Percentiles rank a stretch among this genome's conserved stretches.
phyloP scores from a whole-genome alignment of 2,329 filamentous ascomycete species.

The Dothiorella sarmentorum region DNA sequence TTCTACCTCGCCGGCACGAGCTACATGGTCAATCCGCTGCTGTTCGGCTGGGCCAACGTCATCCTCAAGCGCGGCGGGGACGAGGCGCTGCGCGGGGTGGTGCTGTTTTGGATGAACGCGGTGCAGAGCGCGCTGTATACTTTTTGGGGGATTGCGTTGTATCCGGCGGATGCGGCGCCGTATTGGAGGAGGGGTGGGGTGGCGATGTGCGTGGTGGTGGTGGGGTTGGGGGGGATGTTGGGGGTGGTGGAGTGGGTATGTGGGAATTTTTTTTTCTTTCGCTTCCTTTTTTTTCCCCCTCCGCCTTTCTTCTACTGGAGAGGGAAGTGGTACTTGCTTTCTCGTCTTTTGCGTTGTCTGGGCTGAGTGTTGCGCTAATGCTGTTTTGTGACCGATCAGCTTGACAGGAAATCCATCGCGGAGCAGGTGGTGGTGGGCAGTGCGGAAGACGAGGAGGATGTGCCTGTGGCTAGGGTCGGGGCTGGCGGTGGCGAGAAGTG shows the following conservation, averaged over 20 bases:
- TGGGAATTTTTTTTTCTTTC: not conserved
- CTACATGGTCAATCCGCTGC: constrained; percentile 41
- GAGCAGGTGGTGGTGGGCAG: constrained; percentile 2
- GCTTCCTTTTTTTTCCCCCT: not conserved
- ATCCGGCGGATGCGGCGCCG: constrained; percentile 42
- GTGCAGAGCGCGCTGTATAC: constrained; percentile 42
- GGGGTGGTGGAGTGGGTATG: constrained; percentile 5
- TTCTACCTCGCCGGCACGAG: constrained; percentile 39
- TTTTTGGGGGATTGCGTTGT: constrained; percentile 46
- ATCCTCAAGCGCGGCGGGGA: constrained; percentile 39
- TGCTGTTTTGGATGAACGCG: constrained; percentile 42
- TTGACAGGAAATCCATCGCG: not conserved
- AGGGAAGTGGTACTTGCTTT: no score
- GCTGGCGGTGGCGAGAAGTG: not conserved
- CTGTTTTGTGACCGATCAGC: not conserved
- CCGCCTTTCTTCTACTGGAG: not conserved
- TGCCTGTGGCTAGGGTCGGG: not conserved
- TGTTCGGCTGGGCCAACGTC: constrained; percentile 41
- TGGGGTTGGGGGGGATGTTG: constrained; percentile 10
- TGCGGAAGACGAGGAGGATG: not conserved
- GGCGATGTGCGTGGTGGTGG: constrained; percentile 33
- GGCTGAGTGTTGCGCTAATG: not conserved
- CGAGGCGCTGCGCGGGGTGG: constrained; percentile 41
- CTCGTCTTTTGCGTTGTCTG: not conserved
- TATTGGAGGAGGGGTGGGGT: constrained; percentile 43